These are phyloP conservation scores for Leccinum imitatum DNA, from an alignment of 768 basidiomycete genomes.

Conservation along the genomic window DNA sequence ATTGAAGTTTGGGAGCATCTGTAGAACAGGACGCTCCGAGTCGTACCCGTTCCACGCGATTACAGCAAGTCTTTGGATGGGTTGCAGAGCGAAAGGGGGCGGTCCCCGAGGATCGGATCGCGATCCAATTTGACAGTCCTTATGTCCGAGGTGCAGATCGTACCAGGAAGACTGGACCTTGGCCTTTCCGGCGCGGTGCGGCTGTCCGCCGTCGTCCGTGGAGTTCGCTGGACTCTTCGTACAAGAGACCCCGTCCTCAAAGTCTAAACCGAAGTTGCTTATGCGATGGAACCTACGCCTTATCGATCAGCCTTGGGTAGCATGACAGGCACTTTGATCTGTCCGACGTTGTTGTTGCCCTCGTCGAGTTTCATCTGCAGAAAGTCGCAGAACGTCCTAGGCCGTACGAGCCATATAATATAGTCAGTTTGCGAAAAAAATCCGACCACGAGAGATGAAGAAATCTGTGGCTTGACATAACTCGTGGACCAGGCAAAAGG, in stretches of 20 bases:
- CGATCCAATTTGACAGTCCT: conserved; percentile 14
- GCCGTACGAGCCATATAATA: background rate
- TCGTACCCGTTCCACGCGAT: too few relatives aligned
- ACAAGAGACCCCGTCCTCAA: conserved; percentile 14
- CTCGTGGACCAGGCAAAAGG: too few relatives aligned
- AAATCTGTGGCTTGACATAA: too few relatives aligned
- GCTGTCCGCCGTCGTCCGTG: too few relatives aligned
- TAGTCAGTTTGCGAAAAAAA: background rate
- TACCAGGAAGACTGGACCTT: too few relatives aligned
- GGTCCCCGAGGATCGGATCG: conserved; percentile 16
- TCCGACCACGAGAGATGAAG: too few relatives aligned
- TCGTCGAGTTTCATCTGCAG: background rate
- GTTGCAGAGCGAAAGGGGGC: too few relatives aligned
- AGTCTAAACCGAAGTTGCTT: conserved; percentile 5
- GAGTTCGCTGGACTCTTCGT: background rate
- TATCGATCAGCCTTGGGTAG: conserved; percentile 1
- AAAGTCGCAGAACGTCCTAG: background rate
- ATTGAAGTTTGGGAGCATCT: background rate
- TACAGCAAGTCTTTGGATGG: too few relatives aligned
- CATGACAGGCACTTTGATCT: background rate
- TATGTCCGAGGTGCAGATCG: conserved; percentile 7
- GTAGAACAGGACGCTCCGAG: too few relatives aligned
- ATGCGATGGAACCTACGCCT: conserved; percentile 3
- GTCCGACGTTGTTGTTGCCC: background rate
- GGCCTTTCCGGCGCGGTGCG: too few relatives aligned